These are phyloP conservation scores for Geotrichum aggregatum DNA, from an alignment of 1,139 yeast genomes.

Conservation along the genomic window DNA sequence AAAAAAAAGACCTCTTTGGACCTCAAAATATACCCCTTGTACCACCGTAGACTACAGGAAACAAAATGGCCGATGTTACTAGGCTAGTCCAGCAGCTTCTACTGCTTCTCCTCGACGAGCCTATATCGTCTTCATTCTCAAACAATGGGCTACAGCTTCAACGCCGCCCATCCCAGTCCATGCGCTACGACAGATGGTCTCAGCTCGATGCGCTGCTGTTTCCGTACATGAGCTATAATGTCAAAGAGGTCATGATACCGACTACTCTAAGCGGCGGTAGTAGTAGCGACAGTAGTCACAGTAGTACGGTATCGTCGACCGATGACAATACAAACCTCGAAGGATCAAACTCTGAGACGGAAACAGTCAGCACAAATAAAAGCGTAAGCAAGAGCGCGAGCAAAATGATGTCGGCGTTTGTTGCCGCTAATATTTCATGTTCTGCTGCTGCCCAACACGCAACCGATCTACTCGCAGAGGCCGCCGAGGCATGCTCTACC, in stretches of 20 bases:
- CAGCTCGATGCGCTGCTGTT: constrained; percentile 8
- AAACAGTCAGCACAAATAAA: neutral
- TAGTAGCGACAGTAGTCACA: neutral
- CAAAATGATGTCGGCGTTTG: constrained; percentile 12
- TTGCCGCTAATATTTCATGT: constrained; percentile 11
- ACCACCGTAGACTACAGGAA: too few relatives aligned
- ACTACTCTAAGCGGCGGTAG: neutral
- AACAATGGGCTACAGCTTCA: neutral
- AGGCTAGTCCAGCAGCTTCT: neutral
- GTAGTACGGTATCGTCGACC: neutral
- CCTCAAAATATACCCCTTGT: too few relatives aligned
- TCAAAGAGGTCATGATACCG: constrained; percentile 8
- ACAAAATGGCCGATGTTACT: neutral
- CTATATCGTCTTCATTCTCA: neutral
- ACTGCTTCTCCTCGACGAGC: neutral
- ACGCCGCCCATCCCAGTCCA: neutral
- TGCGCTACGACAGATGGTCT: constrained; percentile 1
- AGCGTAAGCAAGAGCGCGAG: too few relatives aligned
- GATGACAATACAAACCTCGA: neutral
- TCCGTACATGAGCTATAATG: constrained; percentile 13
- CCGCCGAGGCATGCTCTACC: too few relatives aligned
- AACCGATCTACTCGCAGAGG: neutral
- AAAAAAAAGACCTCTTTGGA: too few relatives aligned
- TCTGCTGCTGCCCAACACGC: constrained; percentile 14
- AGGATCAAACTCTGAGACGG: neutral